A percentile compares a stretch with the other conserved stretches of the same genome.
These are phyloP conservation scores for Penicillium coprophilum DNA, from an alignment of 495 filamentous ascomycete genomes.

Conservation along the genomic window DNA sequence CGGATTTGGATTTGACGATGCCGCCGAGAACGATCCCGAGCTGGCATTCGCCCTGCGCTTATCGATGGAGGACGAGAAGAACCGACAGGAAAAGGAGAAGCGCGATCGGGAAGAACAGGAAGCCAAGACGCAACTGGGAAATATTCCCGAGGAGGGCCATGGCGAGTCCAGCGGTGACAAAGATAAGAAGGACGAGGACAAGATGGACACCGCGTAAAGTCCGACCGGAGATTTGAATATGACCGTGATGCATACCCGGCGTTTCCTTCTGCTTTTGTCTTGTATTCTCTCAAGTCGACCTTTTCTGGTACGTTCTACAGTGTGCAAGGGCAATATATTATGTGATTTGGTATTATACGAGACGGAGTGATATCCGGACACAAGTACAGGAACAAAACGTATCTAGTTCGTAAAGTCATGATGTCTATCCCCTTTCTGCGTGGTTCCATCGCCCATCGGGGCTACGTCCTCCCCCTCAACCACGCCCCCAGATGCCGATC, in stretches of 20 bases:
- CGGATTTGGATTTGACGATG: conserved; percentile 58
- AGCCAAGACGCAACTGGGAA: conserved; percentile 66
- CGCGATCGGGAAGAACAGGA: conserved; percentile 73
- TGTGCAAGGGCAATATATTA: conserved; percentile 24
- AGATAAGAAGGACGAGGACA: conserved; percentile 72
- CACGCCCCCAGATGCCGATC: conserved; percentile 71
- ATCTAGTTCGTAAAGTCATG: conserved; percentile 34
- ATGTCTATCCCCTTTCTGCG: conserved; percentile 17
- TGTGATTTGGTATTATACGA: conserved; percentile 30
- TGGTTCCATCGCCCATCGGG: background rate
- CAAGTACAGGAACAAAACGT: conserved; percentile 19
- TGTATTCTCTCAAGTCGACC: conserved; percentile 31
- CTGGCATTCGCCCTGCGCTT: conserved; percentile 93
- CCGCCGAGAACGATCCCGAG: conserved; percentile 79
- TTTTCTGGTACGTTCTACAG: conserved; percentile 13
- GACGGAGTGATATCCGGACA: conserved; percentile 5
- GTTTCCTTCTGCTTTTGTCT: conserved; percentile 31
- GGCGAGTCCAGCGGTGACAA: conserved; percentile 66
- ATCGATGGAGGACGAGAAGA: conserved; percentile 98
- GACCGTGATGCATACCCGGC: conserved; percentile 49
- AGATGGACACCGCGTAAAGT: conserved; percentile 63
- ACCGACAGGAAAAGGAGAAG: conserved; percentile 80
- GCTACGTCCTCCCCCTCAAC: conserved; percentile 40
- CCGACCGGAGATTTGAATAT: conserved; percentile 21
- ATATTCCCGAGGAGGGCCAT: conserved; percentile 80